Conservation (phyloP, 176 grass and related monocot genomes). For the Ananas comosus region DNA sequence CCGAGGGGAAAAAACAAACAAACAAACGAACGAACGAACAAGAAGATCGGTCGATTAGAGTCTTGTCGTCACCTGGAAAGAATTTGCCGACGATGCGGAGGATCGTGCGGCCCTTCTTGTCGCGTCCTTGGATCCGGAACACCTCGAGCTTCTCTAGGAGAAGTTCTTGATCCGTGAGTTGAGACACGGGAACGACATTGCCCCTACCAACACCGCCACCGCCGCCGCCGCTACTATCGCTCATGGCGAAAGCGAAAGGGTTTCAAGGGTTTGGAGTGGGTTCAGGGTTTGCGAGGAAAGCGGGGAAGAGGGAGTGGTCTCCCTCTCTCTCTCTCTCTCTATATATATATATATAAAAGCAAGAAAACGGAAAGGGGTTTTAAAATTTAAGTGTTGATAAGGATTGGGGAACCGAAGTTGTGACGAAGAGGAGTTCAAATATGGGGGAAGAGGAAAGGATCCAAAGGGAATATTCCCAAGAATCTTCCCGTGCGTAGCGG, state of each 20-base stretch:
- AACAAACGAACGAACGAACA: neutral
- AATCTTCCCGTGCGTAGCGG: neutral
- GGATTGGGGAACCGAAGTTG: neutral
- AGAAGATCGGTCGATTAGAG: neutral
- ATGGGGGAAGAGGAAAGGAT: neutral
- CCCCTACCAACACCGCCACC: no score
- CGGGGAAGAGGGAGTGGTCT: neutral
- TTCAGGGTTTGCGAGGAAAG: neutral
- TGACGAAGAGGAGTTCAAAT: neutral
- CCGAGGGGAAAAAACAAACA: neutral
- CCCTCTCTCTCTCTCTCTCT: no score
- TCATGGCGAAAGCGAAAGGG: no score
- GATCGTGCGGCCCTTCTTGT: constrained; percentile 47
- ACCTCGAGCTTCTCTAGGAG: constrained; percentile 51
- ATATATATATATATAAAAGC: neutral
- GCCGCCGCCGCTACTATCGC: no score
- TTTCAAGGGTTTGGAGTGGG: no score
- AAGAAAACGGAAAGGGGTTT: no score
- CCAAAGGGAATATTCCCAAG: neutral
- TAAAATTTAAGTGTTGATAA: neutral
- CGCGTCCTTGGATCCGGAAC: constrained; percentile 50
- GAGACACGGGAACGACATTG: neutral
- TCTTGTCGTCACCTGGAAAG: constrained; percentile 41
- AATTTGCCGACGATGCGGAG: constrained; percentile 75
- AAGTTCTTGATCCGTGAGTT: constrained; percentile 26